These are phyloP conservation scores for Aspergillus campestris DNA, from an alignment of 495 filamentous ascomycete genomes.

Conservation along the genomic window DNA sequence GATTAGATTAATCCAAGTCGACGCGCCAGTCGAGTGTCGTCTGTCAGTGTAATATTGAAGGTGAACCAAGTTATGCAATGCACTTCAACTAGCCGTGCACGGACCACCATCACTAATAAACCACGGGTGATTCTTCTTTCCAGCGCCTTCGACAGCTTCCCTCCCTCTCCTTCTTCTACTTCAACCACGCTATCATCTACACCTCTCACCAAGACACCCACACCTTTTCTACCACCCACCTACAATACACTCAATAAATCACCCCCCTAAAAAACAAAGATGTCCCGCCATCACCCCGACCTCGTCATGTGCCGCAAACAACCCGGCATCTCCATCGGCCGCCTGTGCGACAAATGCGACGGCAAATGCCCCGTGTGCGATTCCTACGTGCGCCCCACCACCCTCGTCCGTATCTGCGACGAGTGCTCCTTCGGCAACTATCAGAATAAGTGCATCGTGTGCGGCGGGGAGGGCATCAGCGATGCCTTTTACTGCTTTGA, in stretches of 20 bases:
- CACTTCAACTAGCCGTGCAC: constrained; percentile 1
- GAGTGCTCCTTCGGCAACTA: constrained; percentile 99
- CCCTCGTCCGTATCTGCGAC: constrained; percentile 95
- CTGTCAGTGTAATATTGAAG: too few species aligned
- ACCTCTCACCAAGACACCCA: constrained; percentile 10
- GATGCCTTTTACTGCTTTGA: constrained; percentile 99
- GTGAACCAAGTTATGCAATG: background rate
- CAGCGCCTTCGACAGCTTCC: constrained; percentile 11
- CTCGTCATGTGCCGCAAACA: constrained; percentile 99
- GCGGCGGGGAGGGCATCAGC: constrained; percentile 95
- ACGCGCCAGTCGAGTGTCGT: too few species aligned
- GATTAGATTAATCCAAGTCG: too few species aligned
- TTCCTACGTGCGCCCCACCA: constrained; percentile 96
- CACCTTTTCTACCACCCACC: constrained; percentile 16
- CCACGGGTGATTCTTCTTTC: constrained; percentile 3
- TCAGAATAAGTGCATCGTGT: constrained; percentile 99
- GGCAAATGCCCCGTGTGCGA: constrained; percentile 99
- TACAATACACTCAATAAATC: constrained; percentile 7
- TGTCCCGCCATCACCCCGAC: constrained; percentile 50
- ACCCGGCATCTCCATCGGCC: constrained; percentile 94
- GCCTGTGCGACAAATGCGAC: constrained; percentile 99
- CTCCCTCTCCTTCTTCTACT: background rate
- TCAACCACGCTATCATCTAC: too few species aligned
- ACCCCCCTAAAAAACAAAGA: constrained; percentile 11
- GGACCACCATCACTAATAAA: constrained; percentile 1